Conservation (phyloP, 208 protist genomes). For the Acanthamoeba sp. region DNA sequence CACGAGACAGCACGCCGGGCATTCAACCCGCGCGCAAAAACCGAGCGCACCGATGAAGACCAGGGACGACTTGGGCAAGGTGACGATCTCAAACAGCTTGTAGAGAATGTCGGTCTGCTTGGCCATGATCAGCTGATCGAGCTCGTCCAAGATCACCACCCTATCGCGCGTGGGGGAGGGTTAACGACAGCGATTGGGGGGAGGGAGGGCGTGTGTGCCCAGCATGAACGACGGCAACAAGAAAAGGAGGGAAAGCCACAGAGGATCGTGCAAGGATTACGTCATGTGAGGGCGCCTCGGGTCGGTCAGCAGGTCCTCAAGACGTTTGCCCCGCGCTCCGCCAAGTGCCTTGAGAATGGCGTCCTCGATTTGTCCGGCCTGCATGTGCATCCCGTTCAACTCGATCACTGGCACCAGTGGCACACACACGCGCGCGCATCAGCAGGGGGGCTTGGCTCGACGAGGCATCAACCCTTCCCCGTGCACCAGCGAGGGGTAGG, state of each 20-base stretch:
- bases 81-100: conserved; percentile 2
- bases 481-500: too few species aligned
- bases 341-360: background rate
- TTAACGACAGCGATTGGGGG: background rate
- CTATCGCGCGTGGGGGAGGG: background rate
- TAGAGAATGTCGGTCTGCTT: background rate
- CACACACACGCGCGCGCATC: too few species aligned
- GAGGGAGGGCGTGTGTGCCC: too few species aligned
- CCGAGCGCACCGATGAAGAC: background rate
- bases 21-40: too few species aligned
- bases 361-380: background rate
- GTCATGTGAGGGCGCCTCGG: background rate
- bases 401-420: conserved; percentile 5
- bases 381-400: conserved; percentile 37
- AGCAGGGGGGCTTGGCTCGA: too few species aligned
- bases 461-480: too few species aligned
- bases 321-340: background rate
- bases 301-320: background rate
- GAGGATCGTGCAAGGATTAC: too few species aligned
- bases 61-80: background rate
- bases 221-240: too few species aligned
- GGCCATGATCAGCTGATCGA: conserved; percentile 28
- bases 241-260: too few species aligned
- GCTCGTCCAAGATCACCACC: conserved; percentile 4
- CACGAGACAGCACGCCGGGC: too few species aligned